These are phyloP conservation scores for Apiospora arundinis DNA, from an alignment of 2,329 filamentous ascomycete species.

Conservation along the genomic window DNA sequence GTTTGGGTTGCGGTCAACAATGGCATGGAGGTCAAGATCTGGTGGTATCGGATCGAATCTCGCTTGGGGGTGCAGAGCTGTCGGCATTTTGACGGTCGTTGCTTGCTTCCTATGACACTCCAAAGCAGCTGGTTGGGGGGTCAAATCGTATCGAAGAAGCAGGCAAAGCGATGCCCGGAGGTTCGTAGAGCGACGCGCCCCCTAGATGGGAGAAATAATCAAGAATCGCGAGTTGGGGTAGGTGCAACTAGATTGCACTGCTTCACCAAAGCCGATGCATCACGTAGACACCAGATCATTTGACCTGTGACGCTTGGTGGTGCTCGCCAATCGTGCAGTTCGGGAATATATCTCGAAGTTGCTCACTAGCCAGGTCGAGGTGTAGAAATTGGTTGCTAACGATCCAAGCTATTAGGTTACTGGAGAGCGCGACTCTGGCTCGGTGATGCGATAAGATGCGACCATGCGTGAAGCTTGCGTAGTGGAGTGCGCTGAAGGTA, in stretches of 20 bases:
- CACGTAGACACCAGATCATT: neutral
- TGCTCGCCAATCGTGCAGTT: neutral
- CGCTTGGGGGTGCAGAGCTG: constrained; percentile 76
- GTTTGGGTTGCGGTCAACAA: constrained; percentile 81
- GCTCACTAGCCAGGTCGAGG: neutral
- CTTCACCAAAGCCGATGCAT: constrained; percentile 10
- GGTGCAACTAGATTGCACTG: neutral
- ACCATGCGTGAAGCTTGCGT: neutral
- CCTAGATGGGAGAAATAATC: neutral
- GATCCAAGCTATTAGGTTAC: neutral
- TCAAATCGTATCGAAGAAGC: neutral
- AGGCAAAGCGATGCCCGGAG: neutral
- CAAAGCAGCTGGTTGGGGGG: constrained; percentile 28
- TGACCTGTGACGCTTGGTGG: no score
- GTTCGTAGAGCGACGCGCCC: neutral
- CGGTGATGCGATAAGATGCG: constrained; percentile 5
- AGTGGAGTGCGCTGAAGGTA: neutral
- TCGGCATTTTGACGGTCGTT: constrained; percentile 66
- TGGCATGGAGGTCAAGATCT: constrained; percentile 75
- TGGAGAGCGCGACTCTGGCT: constrained; percentile 7
- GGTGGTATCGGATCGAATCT: constrained; percentile 92
- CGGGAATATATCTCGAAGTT: neutral
- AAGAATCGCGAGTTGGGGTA: neutral
- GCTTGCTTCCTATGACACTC: neutral
- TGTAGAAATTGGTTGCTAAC: neutral